Conservation (phyloP, 2,329 filamentous ascomycete genomes). For the Tolypocladium sp. region DNA sequence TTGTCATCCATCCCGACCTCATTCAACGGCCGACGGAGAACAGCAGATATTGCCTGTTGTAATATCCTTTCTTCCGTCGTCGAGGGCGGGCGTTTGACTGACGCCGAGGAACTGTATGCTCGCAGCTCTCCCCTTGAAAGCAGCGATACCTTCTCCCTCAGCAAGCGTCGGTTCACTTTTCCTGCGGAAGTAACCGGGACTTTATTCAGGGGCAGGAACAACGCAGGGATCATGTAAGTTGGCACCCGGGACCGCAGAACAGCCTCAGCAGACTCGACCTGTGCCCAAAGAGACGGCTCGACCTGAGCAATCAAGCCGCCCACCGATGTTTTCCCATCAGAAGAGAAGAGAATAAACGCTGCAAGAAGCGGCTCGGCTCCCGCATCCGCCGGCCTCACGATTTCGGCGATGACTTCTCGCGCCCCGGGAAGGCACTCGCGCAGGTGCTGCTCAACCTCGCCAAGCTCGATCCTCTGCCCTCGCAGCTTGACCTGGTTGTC, state of each 20-base stretch:
- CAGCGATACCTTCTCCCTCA: neutral
- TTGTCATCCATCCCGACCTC: constrained; percentile 3
- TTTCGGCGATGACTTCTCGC: neutral
- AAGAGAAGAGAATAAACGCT: neutral
- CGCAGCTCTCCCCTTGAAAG: neutral
- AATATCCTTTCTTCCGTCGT: neutral
- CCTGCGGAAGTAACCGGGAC: neutral
- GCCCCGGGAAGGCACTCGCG: neutral
- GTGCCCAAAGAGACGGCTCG: neutral
- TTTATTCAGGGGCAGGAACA: constrained; percentile 3
- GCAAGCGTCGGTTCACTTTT: neutral
- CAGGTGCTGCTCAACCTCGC: constrained; percentile 8
- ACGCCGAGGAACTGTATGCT: neutral
- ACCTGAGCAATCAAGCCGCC: neutral
- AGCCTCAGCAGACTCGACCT: neutral
- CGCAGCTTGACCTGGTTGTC: constrained; percentile 12
- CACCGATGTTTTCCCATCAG: neutral
- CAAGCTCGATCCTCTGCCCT: constrained; percentile 13
- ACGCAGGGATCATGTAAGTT: constrained; percentile 4
- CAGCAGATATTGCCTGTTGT: neutral
- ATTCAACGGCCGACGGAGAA: neutral
- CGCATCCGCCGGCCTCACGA: neutral
- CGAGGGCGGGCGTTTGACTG: neutral
- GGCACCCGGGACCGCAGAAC: constrained; percentile 1
- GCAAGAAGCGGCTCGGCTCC: neutral